phyloP scores from a whole-genome alignment of 116 monocot species.

The Iris pallida region DNA sequence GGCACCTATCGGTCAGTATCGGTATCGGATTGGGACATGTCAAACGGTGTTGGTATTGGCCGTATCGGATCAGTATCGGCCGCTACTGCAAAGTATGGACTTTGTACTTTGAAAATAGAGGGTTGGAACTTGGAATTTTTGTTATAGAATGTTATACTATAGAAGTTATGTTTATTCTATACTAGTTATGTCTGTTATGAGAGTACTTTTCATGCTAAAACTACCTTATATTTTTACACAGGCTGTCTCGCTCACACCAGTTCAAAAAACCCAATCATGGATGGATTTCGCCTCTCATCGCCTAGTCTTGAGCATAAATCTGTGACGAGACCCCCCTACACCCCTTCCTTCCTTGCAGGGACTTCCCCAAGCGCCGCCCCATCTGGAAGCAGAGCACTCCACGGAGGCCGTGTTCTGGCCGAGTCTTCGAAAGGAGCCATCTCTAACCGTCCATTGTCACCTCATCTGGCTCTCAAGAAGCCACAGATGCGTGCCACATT shows the following conservation, averaged over 20 bases:
- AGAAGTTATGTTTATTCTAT: no score
- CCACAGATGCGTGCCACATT: conserved; percentile 53
- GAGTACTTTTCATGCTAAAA: no score
- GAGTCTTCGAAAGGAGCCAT: conserved; percentile 29
- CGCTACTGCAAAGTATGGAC: no score
- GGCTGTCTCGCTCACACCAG: conserved; percentile 7
- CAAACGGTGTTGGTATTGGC: no score
- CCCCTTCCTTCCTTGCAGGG: not conserved
- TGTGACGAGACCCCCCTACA: not conserved
- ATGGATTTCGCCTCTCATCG: not conserved
- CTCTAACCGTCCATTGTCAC: conserved; percentile 53
- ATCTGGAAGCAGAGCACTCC: conserved; percentile 14
- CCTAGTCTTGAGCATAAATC: not conserved
- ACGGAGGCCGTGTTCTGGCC: conserved; percentile 20
- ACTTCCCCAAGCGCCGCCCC: not conserved
- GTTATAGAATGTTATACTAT: no score
- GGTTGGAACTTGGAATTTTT: no score
- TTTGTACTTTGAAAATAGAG: no score
- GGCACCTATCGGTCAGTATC: no score
- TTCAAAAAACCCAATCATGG: conserved; percentile 1
- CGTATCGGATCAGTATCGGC: no score
- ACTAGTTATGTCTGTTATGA: no score
- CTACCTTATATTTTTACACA: not conserved
- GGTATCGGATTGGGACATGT: no score
- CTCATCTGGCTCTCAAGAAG: conserved; percentile 60